Base-by-base conservation (phyloP, 2,329 filamentous ascomycete genomes). In the Lachnellula willkommii region DNA sequence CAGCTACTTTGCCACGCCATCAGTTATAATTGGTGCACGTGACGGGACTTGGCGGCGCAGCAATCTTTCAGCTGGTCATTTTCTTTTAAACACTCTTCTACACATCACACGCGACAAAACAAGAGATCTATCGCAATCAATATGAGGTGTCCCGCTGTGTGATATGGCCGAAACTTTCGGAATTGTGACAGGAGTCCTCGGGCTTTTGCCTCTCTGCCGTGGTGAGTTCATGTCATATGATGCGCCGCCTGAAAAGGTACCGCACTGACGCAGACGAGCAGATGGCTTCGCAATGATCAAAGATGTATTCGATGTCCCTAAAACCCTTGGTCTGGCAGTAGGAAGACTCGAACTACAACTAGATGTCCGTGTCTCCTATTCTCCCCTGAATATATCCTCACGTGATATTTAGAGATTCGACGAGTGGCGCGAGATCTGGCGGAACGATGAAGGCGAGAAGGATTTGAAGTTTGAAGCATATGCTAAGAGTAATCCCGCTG, bases 371-470 rank as follows among this genome's bases (percentile, higher is more conserved):
- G 15, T 28, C 45, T 20, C 28, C 26, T 54, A 40, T 26, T 45
- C 14, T 20, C 28, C 3, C 14, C 37, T 28, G 20, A 48, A 40
- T 35, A 37, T 51, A 50, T 51, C 15, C 55, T 60, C 58, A 63
- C 61, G 58, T 61, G 57, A 60, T 46, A 11, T 9, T 7, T 37
- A 66, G 64, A 46, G 60, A 51, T 66, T 51, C 50, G 63, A 66
- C 52, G 54, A 66, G 55, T 66, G 64, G 64, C 50, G 63, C 50
- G 63, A 65, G 32, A 63, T 66, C n/a, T 66, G 64, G 64, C 51
- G 57, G 35, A 56, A 28, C 40, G 61, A 61, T 11, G 56, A 61
- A 14, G 64, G 63, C 14, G 60, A 62, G 32, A 45, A 47, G 12
- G 64, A 66, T 48, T 50, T 61, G 7, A 64, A 59, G 24, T 66